Evolutionary conservation across 371 early-diverging fungal genomes (phyloP), one percentile per base, ranked within the genome.

Genomic region (Mortierella sp.): DNA sequence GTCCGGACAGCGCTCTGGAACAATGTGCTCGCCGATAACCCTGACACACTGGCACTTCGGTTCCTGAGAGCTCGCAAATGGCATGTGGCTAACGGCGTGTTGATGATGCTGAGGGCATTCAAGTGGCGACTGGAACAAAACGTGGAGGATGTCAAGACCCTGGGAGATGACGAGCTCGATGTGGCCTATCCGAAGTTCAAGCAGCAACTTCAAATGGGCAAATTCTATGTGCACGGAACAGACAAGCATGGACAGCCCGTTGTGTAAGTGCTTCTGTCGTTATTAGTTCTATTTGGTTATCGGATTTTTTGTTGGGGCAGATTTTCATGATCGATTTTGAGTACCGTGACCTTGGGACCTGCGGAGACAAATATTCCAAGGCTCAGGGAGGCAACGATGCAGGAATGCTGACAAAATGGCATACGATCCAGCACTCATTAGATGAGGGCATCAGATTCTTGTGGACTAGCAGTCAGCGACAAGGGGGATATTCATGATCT

Each of bases 21-120:
- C 56, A 61, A 65, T 47, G 49, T 65, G 28, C 62, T 78, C 21
- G 56, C 70, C 26, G 78, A 78, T 44, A 56, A 78, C 53, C 78
- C 78, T 17, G 93, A 93, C 75, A 59, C 83, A 9, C 72, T 90
- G 32, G 15, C 87, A 32, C 79, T 92, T 37, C 89, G 94, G 5
- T 94, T 88, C 72, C 70, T 93, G 44, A 84, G 93, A 46, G 94
- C 94, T 12, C 86, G 94, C 59, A 93, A 93, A 66, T 94, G 91
- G 89, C 85, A 92, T 59, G 80, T 88, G 26, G 79, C 82, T 28
- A 87, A 89, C 32, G 89, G 92, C 12, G 78, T 88, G 47, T 66
- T 71, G 24, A 92, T 92, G 93, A 49, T 89, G 37, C 54, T 85
- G 32, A 80, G 83, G 19, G 82, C 88, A 3, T 72, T 93, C 50